Percentiles rank a stretch among this genome's conserved stretches.
These are phyloP conservation scores for Microcos paniculata DNA, from an alignment of 345 rosid species.

Conservation along the genomic window DNA sequence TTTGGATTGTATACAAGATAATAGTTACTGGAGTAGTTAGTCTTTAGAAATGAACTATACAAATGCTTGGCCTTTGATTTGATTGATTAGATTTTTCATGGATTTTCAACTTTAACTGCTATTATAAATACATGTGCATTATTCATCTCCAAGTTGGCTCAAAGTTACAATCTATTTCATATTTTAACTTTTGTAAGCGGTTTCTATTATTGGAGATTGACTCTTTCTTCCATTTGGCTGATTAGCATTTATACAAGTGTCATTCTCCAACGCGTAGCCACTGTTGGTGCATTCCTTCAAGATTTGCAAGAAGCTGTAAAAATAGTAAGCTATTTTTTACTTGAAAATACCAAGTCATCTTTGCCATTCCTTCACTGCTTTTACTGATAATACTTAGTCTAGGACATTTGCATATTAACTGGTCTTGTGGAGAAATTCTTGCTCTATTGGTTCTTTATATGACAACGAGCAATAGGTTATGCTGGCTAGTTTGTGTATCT, in stretches of 20 bases:
- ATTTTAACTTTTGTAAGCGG: neutral
- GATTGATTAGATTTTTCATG: neutral
- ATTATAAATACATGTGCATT: neutral
- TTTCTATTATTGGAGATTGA: slow-evolving; percentile 3
- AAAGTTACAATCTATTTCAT: neutral
- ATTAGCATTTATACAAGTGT: slow-evolving; percentile 83
- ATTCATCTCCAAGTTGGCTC: neutral
- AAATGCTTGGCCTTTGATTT: neutral
- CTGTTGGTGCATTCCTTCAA: slow-evolving; percentile 55
- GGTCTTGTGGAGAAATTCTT: neutral
- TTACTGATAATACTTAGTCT: neutral
- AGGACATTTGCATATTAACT: neutral
- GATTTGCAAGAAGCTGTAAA: slow-evolving; percentile 73
- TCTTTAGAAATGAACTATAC: neutral
- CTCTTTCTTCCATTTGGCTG: slow-evolving; percentile 13
- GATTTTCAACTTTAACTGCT: neutral
- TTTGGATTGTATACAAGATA: neutral
- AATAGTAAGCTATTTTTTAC: slow-evolving; percentile 51
- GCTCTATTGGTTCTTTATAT: neutral
- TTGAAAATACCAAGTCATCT: neutral
- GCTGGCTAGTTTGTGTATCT: neutral
- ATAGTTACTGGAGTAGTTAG: neutral
- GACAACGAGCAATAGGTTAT: neutral
- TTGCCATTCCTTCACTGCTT: neutral
- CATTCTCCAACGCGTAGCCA: slow-evolving; percentile 82